Percentiles rank a stretch among this genome's conserved stretches.
These are phyloP conservation scores for Cyanodermella asteris DNA, from an alignment of 2,329 filamentous ascomycete species.

Conservation along the genomic window DNA sequence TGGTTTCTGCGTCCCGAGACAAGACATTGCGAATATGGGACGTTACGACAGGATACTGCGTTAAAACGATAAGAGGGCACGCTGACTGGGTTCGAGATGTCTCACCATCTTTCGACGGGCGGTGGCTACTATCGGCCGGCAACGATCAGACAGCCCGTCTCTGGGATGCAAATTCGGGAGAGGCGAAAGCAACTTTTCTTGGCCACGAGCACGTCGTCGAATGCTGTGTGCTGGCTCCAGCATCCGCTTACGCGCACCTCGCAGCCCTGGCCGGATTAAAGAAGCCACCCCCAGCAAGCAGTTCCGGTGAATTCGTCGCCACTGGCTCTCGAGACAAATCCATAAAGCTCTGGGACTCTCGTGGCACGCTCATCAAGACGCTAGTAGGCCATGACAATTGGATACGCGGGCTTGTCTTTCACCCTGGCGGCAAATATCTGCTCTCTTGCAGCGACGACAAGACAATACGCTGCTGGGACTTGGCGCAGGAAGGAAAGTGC, in stretches of 20 bases:
- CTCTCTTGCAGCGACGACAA: slow-evolving; percentile 77
- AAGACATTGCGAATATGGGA: slow-evolving; percentile 79
- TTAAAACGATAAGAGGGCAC: slow-evolving; percentile 75
- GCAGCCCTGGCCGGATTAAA: slow-evolving; percentile 61
- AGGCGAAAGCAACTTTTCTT: slow-evolving; percentile 57
- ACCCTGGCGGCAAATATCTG: slow-evolving; percentile 79
- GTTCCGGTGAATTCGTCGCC: slow-evolving; percentile 68
- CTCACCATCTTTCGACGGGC: slow-evolving; percentile 58
- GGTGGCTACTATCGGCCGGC: slow-evolving; percentile 61
- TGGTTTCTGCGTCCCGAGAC: slow-evolving; percentile 72
- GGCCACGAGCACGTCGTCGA: slow-evolving; percentile 75
- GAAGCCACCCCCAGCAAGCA: slow-evolving; percentile 52
- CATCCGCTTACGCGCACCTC: slow-evolving; percentile 55
- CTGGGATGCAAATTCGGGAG: slow-evolving; percentile 61
- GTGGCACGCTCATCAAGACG: slow-evolving; percentile 67
- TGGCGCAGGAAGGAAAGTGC: slow-evolving; percentile 73
- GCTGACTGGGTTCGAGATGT: slow-evolving; percentile 83
- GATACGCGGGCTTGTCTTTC: slow-evolving; percentile 70
- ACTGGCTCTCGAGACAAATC: slow-evolving; percentile 80
- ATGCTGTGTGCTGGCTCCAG: slow-evolving; percentile 70
- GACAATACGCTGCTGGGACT: slow-evolving; percentile 81
- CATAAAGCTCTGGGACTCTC: slow-evolving; percentile 71
- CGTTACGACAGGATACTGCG: slow-evolving; percentile 74
- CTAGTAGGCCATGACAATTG: slow-evolving; percentile 83
- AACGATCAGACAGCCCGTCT: slow-evolving; percentile 63